phyloP scores from a whole-genome alignment of 352 stramenopile genomes.

The Globisporangium emineosum region DNA sequence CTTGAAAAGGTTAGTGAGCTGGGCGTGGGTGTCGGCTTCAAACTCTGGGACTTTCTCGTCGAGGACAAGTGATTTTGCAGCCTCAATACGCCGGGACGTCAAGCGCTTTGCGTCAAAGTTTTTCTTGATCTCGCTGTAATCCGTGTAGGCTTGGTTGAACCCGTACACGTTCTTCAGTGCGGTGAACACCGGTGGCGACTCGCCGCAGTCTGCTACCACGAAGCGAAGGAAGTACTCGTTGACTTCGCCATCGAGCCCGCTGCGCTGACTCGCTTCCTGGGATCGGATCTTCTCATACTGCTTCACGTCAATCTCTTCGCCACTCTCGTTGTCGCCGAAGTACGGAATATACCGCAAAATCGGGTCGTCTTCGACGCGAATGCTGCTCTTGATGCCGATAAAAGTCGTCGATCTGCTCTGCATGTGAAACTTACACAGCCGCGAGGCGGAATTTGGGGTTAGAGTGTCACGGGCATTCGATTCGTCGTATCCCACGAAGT shows the following conservation, averaged over 20 bases:
- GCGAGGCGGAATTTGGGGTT: constrained; percentile 28
- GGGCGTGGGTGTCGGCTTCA: background rate
- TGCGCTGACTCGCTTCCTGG: constrained; percentile 35
- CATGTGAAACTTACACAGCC: constrained; percentile 37
- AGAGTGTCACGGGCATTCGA: constrained; percentile 19
- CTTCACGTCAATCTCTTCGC: constrained; percentile 69
- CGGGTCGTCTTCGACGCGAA: constrained; percentile 85
- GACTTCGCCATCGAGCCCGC: constrained; percentile 56
- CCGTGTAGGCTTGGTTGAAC: constrained; percentile 55
- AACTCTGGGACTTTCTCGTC: background rate
- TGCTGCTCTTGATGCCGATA: constrained; percentile 64
- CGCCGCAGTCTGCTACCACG: constrained; percentile 51
- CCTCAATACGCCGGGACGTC: constrained; percentile 38
- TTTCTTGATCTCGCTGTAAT: constrained; percentile 76
- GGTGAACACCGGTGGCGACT: constrained; percentile 53
- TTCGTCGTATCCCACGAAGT: constrained; percentile 28
- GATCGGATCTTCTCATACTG: constrained; percentile 56
- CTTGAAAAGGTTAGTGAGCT: constrained; percentile 29
- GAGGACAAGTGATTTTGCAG: constrained; percentile 38
- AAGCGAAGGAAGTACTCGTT: constrained; percentile 73
- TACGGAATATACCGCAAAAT: constrained; percentile 89
- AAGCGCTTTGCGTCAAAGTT: constrained; percentile 36
- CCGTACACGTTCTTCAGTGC: constrained; percentile 54
- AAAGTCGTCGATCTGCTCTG: constrained; percentile 67
- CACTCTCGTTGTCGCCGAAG: constrained; percentile 90